Evolutionary conservation across 2,329 filamentous ascomycete species (phyloP).

Genomic region (Cylindrodendrum hubeiense): DNA sequence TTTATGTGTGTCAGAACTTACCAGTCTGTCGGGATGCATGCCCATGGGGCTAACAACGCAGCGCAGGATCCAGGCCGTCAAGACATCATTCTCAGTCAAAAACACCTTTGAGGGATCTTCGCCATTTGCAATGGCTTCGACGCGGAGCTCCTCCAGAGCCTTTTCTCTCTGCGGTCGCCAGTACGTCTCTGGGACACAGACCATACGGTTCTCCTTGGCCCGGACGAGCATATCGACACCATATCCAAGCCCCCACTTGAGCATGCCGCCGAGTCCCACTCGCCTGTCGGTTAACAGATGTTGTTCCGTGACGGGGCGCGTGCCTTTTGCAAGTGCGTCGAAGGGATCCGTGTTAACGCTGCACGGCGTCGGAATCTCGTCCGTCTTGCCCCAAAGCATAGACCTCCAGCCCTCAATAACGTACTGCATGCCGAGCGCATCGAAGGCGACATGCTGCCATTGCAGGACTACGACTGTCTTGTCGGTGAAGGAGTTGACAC

Average conservation of each 20-base stretch:
- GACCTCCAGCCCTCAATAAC: slow-evolving; percentile 19
- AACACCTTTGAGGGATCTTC: slow-evolving; percentile 13
- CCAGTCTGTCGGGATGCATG: slow-evolving; percentile 12
- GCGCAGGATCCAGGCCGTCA: slow-evolving; percentile 23
- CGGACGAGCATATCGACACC: slow-evolving; percentile 13
- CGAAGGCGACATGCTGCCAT: slow-evolving; percentile 25
- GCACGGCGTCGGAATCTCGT: slow-evolving; percentile 14
- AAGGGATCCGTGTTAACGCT: slow-evolving; percentile 20
- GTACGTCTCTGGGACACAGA: slow-evolving; percentile 24
- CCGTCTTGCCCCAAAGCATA: slow-evolving; percentile 18
- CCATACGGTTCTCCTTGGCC: slow-evolving; percentile 24
- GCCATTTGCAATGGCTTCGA: not conserved
- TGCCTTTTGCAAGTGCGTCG: slow-evolving; percentile 17
- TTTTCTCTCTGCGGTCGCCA: slow-evolving; percentile 19
- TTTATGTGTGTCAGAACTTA: not conserved
- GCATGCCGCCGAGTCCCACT: not conserved
- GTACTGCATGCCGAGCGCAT: slow-evolving; percentile 13
- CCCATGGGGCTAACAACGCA: slow-evolving; percentile 18
- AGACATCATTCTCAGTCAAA: slow-evolving; percentile 26
- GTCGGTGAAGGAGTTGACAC: slow-evolving; percentile 27
- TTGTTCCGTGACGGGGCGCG: slow-evolving; percentile 12
- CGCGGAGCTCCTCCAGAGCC: slow-evolving; percentile 1
- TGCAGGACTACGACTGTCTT: slow-evolving; percentile 10
- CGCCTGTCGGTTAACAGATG: slow-evolving; percentile 14
- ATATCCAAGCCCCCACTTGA: slow-evolving; percentile 23